phyloP scores from a whole-genome alignment of 257 asterid species.

The Schizonepeta tenuifolia region DNA sequence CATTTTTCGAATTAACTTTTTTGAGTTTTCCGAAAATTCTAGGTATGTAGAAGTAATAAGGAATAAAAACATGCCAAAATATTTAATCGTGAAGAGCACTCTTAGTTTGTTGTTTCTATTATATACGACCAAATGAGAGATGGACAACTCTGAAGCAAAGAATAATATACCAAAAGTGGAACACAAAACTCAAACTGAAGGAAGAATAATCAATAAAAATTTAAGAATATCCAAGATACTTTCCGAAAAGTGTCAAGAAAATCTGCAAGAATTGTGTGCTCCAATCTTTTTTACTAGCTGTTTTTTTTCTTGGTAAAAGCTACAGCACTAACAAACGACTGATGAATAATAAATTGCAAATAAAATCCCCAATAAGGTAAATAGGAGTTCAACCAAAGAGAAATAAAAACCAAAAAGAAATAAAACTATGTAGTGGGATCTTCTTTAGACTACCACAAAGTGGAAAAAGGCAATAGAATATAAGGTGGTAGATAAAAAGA shows the following conservation, averaged over 20 bases:
- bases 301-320: not conserved
- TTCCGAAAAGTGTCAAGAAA: not conserved
- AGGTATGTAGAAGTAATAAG: no score
- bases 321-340: not conserved
- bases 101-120: no score
- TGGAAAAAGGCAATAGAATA: not conserved
- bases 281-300: not conserved
- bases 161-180: not conserved
- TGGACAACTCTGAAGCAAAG: no score
- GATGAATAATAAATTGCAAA: not conserved
- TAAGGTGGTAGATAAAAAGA: slow-evolving; percentile 2
- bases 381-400: not conserved
- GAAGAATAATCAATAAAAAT: not conserved
- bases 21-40: no score
- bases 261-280: not conserved
- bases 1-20: no score
- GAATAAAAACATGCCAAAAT: no score
- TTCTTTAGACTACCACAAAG: not conserved
- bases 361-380: not conserved
- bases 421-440: not conserved
- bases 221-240: not conserved
- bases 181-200: not conserved
- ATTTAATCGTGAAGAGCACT: no score
- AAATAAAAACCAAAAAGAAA: no score
- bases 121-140: no score